phyloP scores from a whole-genome alignment of 2,329 filamentous ascomycete genomes.

The Achaetomium macrosporum region DNA sequence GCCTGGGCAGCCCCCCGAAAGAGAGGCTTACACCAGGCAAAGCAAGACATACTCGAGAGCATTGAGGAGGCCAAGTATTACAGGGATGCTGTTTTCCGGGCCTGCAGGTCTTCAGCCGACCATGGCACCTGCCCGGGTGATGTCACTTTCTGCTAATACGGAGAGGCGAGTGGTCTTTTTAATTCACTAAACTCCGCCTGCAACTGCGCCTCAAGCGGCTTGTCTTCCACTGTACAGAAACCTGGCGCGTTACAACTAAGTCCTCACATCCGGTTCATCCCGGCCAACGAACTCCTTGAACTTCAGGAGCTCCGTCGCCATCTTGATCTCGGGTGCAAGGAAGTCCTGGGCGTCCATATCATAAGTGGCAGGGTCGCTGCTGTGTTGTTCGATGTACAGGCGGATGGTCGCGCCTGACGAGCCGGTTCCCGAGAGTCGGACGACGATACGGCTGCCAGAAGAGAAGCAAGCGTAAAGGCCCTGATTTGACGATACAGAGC shows the following conservation, averaged over 20 bases:
- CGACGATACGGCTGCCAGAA: slow-evolving; percentile 89
- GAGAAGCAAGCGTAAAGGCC: slow-evolving; percentile 93
- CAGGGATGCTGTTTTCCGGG: slow-evolving; percentile 26
- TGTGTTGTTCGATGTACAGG: slow-evolving; percentile 95
- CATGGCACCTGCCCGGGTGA: background rate
- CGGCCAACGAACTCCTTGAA: slow-evolving; percentile 91
- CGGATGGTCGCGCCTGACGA: slow-evolving; percentile 94
- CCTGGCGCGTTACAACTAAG: slow-evolving; percentile 42
- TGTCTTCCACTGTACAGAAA: background rate
- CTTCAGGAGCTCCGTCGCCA: slow-evolving; percentile 80
- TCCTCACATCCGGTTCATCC: slow-evolving; percentile 94
- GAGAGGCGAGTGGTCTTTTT: background rate
- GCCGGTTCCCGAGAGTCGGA: slow-evolving; percentile 90
- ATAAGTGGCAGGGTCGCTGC: slow-evolving; percentile 71
- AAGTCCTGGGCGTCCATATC: slow-evolving; percentile 85
- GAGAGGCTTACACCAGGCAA: slow-evolving; percentile 71
- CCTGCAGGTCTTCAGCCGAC: background rate
- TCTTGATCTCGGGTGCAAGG: slow-evolving; percentile 80
- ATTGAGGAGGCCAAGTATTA: slow-evolving; percentile 89
- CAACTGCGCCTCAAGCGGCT: background rate
- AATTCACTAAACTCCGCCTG: background rate
- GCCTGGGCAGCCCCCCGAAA: slow-evolving; percentile 58
- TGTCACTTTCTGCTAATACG: background rate
- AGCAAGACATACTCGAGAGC: slow-evolving; percentile 88
- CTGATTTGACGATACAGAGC: slow-evolving; percentile 91